Base-by-base conservation (phyloP, 2,329 filamentous ascomycete genomes). In the Fusarium xylarioides region DNA sequence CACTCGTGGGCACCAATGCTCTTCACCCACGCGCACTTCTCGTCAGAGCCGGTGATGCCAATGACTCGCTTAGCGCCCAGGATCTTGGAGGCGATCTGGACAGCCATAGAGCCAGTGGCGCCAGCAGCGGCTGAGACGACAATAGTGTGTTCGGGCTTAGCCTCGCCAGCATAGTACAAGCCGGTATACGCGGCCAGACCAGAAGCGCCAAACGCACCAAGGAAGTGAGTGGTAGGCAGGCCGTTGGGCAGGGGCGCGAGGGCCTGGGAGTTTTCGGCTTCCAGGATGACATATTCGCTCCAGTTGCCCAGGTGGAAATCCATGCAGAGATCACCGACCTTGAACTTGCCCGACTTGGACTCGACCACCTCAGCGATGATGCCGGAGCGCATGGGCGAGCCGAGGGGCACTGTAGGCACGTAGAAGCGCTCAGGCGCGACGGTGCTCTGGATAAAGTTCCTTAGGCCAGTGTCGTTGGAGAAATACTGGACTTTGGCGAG, bases 41-140 rank as follows among this genome's bases (percentile, higher is more conserved):
- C 77, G 18, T 77, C 75, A 3, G 74, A 74, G 23, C 77, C 77
- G 0, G 77, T 77, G 47, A 79, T 79, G 8, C 77, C 77, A 32
- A 79, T 72, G 55, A 79, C 77, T 9, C 76, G 76, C 74, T 78
- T 79, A 26, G 77, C 76, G 4, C 74, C 74, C 11, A 79, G 70
- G 18, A 79, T 55, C 70, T 78, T 77, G 38, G 75, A 71, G 14
- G 77, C 77, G 37, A 79, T 79, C 55, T 79, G 77, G 15, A 80
- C 68, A 30, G 77, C 78, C 76, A 80, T 79, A 42, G 76, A 78
- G 14, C 78, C 78, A 21, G 73, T 79, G 7, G 77, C 76, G 4
- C 77, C 78, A 11, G 76, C 78, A 11, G 78, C 78, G 16, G 76
- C 77, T 11, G 77, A 79, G 43, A 78, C 76, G 62, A 79, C 76